These are phyloP conservation scores for Verticillium zaregamsianum DNA, from an alignment of 2,329 filamentous ascomycete species.

Conservation along the genomic window DNA sequence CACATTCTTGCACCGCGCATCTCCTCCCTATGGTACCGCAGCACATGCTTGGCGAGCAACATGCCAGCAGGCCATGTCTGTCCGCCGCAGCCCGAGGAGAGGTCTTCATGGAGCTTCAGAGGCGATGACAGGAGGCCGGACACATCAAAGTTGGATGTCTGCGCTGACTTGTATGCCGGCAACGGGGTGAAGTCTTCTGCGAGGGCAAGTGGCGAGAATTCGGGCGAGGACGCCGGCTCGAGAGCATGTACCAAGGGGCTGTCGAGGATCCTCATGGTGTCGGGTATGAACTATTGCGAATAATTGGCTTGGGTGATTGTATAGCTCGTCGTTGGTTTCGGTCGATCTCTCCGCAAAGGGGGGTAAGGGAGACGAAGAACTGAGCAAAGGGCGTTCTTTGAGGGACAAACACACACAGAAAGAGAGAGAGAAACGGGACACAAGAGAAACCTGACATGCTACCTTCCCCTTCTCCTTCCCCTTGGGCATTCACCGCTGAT, in stretches of 20 bases:
- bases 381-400: not conserved
- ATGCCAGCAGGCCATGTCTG: constrained; percentile 94
- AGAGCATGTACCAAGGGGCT: constrained; percentile 6
- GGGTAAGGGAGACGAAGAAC: not conserved
- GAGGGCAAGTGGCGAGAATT: constrained; percentile 46
- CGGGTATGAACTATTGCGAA: not conserved
- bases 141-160: constrained; percentile 56
- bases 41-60: constrained; percentile 80
- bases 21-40: constrained; percentile 64
- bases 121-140: constrained; percentile 67
- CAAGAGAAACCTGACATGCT: not conserved
- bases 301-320: not conserved
- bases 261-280: constrained; percentile 11
- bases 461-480: not conserved
- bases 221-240: constrained; percentile 37
- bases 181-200: constrained; percentile 56
- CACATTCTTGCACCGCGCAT: constrained; percentile 69
- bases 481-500: not conserved
- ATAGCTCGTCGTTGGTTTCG: not conserved
- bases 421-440: not conserved
- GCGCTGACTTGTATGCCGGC: constrained; percentile 52
- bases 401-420: not conserved
- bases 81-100: constrained; percentile 84
- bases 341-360: not conserved
- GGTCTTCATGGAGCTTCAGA: constrained; percentile 77